Evolutionary conservation across 2,329 filamentous ascomycete genomes (phyloP).

Genomic region (Fusarium kyushuense): DNA sequence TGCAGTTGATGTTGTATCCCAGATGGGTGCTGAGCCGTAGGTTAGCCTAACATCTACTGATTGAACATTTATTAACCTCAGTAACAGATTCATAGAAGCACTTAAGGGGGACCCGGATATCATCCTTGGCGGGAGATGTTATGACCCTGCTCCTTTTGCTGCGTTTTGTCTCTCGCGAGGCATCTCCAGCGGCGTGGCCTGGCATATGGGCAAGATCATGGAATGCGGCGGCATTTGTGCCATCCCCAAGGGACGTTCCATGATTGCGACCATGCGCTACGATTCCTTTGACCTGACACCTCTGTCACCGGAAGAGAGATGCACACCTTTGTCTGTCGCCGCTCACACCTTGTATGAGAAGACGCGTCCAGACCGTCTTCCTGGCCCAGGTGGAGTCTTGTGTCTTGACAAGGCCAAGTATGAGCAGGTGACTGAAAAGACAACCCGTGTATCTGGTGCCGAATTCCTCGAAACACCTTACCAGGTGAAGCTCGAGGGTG

Average conservation of each 20-base stretch:
- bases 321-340: conserved; percentile 62
- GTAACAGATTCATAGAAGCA: conserved; percentile 39
- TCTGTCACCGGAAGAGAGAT: conserved; percentile 54
- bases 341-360: conserved; percentile 68
- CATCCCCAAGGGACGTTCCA: conserved; percentile 58
- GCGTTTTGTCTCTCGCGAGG: conserved; percentile 54
- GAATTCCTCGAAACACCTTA: conserved; percentile 55
- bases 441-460: conserved; percentile 56
- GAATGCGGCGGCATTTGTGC: conserved; percentile 63
- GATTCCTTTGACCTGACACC: conserved; percentile 62
- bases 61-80: neutral
- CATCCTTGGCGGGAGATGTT: conserved; percentile 51
- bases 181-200: conserved; percentile 51
- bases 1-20: conserved; percentile 41
- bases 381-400: conserved; percentile 62
- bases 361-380: conserved; percentile 60
- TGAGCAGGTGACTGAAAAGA: conserved; percentile 51
- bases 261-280: conserved; percentile 55
- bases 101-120: conserved; percentile 45
- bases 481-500: conserved; percentile 63
- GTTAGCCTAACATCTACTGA: neutral
- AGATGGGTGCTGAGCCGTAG: conserved; percentile 45
- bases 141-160: conserved; percentile 57
- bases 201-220: conserved; percentile 67
- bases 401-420: conserved; percentile 57